These are phyloP conservation scores for Puccinellia tenuiflora DNA, from an alignment of 176 grass and related monocot species.

Conservation along the genomic window DNA sequence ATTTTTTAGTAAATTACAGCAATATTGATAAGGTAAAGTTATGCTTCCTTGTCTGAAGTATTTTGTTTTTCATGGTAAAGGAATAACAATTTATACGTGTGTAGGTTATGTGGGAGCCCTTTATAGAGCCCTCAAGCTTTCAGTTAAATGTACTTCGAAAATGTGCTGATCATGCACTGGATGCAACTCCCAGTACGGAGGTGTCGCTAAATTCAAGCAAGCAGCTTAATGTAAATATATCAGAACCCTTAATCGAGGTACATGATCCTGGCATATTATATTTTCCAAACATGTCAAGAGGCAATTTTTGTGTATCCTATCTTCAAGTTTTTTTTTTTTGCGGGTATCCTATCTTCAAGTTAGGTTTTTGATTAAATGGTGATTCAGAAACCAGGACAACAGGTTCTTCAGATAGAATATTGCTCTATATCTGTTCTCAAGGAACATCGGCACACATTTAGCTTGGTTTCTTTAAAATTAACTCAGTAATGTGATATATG, in stretches of 20 bases:
- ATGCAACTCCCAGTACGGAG: slow-evolving; percentile 58
- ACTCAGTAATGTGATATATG: neutral
- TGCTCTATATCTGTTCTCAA: slow-evolving; percentile 28
- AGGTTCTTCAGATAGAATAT: neutral
- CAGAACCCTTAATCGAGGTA: slow-evolving; percentile 96
- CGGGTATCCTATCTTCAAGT: neutral
- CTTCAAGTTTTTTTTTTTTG: too few species aligned
- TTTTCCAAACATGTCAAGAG: neutral
- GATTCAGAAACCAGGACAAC: slow-evolving; percentile 16
- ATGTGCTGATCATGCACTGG: slow-evolving; percentile 46
- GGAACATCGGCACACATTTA: neutral
- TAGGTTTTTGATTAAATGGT: neutral
- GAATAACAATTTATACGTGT: slow-evolving; percentile 26
- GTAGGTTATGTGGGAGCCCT: slow-evolving; percentile 99
- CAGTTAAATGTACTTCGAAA: slow-evolving; percentile 58
- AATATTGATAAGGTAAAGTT: slow-evolving; percentile 94
- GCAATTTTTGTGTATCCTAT: neutral
- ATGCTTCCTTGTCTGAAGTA: slow-evolving; percentile 2
- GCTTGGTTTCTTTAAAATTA: neutral
- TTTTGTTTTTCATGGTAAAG: slow-evolving; percentile 23
- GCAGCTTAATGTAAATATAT: slow-evolving; percentile 91
- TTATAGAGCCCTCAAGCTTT: slow-evolving; percentile 94
- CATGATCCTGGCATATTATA: slow-evolving; percentile 12
- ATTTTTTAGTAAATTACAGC: slow-evolving; percentile 95
- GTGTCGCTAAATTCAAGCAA: slow-evolving; percentile 70